phyloP scores from a whole-genome alignment of 176 grass and related monocot genomes.

The Guadua angustifolia region DNA sequence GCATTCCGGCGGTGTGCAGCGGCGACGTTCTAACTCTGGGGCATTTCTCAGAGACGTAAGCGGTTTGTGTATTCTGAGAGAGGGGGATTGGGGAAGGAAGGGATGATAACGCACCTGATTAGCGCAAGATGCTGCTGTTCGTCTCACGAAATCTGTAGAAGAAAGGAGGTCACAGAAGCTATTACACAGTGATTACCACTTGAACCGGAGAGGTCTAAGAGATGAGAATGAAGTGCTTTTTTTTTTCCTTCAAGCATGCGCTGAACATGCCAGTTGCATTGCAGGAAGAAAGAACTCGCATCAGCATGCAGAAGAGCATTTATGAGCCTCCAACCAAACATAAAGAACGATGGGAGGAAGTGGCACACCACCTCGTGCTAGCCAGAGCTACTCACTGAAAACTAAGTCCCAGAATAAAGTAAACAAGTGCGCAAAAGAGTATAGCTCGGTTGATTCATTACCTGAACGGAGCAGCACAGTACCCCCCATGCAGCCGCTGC shows the following conservation, averaged over 20 bases:
- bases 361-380: neutral
- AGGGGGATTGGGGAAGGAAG: neutral
- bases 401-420: slow-evolving; percentile 1
- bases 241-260: neutral
- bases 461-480: slow-evolving; percentile 45
- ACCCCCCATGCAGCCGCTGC: neutral
- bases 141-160: slow-evolving; percentile 41
- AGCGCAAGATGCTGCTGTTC: slow-evolving; percentile 6
- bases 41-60: neutral
- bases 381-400: neutral
- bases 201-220: neutral
- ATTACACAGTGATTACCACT: neutral
- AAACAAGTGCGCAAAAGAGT: neutral
- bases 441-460: slow-evolving; percentile 27
- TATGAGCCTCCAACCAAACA: neutral
- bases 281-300: neutral
- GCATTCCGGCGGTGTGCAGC: neutral
- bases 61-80: neutral
- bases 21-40: neutral
- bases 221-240: neutral
- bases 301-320: neutral
- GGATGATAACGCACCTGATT: slow-evolving; percentile 42
- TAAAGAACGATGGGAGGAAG: neutral
- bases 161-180: neutral
- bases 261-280: neutral